phyloP scores from a whole-genome alignment of 2,329 filamentous ascomycete genomes.

The Alternaria gaisen region DNA sequence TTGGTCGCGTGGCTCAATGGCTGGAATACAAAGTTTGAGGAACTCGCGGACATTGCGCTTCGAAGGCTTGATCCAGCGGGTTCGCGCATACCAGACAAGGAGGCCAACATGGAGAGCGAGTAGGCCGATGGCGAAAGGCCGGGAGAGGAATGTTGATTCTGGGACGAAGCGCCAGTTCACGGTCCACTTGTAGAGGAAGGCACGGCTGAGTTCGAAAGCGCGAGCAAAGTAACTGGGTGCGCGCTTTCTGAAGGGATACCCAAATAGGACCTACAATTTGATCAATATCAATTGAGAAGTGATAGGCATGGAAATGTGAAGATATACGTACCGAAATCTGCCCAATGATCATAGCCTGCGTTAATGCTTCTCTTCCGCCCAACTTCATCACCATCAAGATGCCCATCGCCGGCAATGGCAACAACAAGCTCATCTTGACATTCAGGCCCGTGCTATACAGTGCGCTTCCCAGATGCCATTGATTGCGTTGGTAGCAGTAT shows the following conservation, averaged over 20 bases:
- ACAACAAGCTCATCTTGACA: constrained; percentile 93
- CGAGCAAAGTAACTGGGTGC: constrained; percentile 76
- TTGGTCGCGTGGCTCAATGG: constrained; percentile 59
- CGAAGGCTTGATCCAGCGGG: constrained; percentile 77
- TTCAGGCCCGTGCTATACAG: constrained; percentile 82
- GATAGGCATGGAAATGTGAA: neutral
- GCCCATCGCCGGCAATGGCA: constrained; percentile 82
- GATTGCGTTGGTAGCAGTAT: constrained; percentile 75
- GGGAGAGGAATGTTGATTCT: constrained; percentile 79
- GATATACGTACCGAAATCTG: constrained; percentile 74
- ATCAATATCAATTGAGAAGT: constrained; percentile 13
- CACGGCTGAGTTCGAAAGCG: constrained; percentile 89
- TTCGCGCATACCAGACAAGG: constrained; percentile 71
- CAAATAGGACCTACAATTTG: constrained; percentile 59
- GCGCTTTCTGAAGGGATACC: constrained; percentile 74
- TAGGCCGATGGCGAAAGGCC: constrained; percentile 72
- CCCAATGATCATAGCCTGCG: constrained; percentile 74
- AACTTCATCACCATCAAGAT: constrained; percentile 77
- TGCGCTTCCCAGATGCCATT: constrained; percentile 77
- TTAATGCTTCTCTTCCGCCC: constrained; percentile 71
- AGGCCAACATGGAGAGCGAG: constrained; percentile 71
- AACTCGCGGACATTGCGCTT: constrained; percentile 67
- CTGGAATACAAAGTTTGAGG: constrained; percentile 56
- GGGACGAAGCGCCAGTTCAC: constrained; percentile 98
- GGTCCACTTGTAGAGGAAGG: constrained; percentile 97